phyloP scores from a whole-genome alignment of 148 eudicot genomes.

The Vaccinium darrowii region DNA sequence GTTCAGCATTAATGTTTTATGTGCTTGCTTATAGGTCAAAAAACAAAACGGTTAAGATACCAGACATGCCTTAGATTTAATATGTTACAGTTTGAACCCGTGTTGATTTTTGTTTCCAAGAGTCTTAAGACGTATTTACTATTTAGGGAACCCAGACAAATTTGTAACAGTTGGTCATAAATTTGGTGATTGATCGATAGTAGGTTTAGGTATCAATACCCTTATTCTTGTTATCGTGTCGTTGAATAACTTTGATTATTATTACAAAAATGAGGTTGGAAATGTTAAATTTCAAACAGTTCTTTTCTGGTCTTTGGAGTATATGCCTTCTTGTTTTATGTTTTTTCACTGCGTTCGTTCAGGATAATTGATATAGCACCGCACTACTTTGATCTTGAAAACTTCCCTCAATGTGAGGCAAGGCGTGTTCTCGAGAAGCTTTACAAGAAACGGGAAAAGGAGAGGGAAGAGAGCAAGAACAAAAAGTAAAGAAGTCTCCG shows the following conservation, averaged over 20 bases:
- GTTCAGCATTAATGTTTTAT: neutral
- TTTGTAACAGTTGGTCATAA: neutral
- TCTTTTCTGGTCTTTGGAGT: too few relatives aligned
- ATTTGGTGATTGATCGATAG: too few relatives aligned
- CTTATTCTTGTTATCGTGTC: too few relatives aligned
- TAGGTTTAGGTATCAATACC: too few relatives aligned
- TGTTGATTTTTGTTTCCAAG: neutral
- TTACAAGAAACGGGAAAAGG: constrained; percentile 57
- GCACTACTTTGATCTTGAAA: constrained; percentile 56
- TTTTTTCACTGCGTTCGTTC: constrained; percentile 16
- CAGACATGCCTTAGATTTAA: neutral
- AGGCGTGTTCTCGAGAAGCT: constrained; percentile 60
- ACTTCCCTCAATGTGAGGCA: constrained; percentile 68
- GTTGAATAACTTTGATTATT: too few relatives aligned
- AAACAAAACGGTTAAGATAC: neutral
- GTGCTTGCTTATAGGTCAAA: neutral
- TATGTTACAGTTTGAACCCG: neutral
- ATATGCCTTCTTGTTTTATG: neutral
- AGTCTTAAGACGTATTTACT: neutral
- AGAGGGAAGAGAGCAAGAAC: constrained; percentile 40
- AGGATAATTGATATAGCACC: constrained; percentile 71
- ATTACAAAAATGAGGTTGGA: too few relatives aligned
- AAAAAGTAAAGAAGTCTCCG: constrained; percentile 17
- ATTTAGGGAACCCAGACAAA: neutral
- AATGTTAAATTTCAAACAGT: too few relatives aligned